Conservation (phyloP, 2,329 filamentous ascomycete genomes). For the Neurospora sp. region DNA sequence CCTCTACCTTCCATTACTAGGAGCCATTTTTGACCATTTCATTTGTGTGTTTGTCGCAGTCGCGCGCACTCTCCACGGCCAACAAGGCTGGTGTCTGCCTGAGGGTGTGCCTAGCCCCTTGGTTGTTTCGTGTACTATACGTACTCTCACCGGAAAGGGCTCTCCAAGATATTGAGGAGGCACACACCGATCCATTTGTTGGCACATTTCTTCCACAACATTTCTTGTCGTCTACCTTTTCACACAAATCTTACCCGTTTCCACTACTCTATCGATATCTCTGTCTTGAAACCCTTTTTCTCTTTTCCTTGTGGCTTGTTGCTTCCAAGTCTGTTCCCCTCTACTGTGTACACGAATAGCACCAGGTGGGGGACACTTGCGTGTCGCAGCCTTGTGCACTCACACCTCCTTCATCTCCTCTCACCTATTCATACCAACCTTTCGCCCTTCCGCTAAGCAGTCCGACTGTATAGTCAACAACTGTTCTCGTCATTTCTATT, state of each 20-base stretch:
- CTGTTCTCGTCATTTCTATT: neutral
- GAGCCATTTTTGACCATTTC: neutral
- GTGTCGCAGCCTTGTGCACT: neutral
- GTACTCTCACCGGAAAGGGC: neutral
- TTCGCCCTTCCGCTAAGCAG: neutral
- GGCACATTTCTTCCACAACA: neutral
- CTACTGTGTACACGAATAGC: neutral
- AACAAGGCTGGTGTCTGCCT: neutral
- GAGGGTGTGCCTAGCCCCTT: neutral
- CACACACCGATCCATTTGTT: neutral
- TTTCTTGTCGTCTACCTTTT: neutral
- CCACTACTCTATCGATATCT: neutral
- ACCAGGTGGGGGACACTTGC: neutral
- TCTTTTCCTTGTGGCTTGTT: neutral
- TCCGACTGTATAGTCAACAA: neutral
- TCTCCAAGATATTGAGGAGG: neutral
- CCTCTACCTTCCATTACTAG: neutral
- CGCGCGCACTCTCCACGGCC: neutral
- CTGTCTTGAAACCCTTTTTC: neutral
- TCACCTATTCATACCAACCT: neutral
- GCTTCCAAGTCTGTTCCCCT: neutral
- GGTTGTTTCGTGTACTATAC: neutral
- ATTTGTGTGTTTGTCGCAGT: neutral
- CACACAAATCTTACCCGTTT: neutral
- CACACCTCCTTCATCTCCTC: neutral